These are phyloP conservation scores for Backusella tarrabulga DNA, from an alignment of 192 early-diverging fungal species.

Conservation along the genomic window DNA sequence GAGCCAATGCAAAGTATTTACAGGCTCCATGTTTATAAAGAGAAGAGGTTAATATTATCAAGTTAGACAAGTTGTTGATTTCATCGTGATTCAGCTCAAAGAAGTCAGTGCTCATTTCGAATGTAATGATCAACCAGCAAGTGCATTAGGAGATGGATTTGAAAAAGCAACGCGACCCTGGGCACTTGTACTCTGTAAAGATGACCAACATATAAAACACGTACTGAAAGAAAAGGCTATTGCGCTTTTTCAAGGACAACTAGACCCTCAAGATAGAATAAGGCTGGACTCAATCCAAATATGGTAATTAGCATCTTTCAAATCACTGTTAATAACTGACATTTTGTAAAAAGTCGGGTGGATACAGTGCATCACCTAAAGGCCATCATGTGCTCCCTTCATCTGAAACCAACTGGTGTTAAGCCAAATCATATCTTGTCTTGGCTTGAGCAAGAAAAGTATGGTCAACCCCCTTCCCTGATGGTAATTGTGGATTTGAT, in stretches of 20 bases:
- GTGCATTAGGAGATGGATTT: not conserved
- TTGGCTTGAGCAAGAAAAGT: not conserved
- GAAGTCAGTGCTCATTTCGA: not conserved
- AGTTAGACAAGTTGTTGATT: conserved; percentile 4
- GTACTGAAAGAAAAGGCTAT: not conserved
- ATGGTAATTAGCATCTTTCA: not conserved
- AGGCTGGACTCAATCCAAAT: not conserved
- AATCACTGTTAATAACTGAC: too few species aligned
- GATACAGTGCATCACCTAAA: not conserved
- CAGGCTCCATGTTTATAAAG: not conserved
- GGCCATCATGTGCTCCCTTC: not conserved
- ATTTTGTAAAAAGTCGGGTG: not conserved
- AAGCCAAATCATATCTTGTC: not conserved
- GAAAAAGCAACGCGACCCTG: conserved; percentile 1
- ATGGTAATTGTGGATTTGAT: not conserved
- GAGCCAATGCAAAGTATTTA: not conserved
- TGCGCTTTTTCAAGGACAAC: not conserved
- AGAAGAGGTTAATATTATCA: not conserved
- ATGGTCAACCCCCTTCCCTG: not conserved
- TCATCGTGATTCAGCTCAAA: not conserved
- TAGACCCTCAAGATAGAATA: not conserved
- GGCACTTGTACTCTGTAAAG: not conserved
- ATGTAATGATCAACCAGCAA: not conserved
- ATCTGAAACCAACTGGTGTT: not conserved
- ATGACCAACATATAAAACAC: not conserved